These are phyloP conservation scores for Nicotiana attenuata DNA, from an alignment of 257 asterid species.

Conservation along the genomic window DNA sequence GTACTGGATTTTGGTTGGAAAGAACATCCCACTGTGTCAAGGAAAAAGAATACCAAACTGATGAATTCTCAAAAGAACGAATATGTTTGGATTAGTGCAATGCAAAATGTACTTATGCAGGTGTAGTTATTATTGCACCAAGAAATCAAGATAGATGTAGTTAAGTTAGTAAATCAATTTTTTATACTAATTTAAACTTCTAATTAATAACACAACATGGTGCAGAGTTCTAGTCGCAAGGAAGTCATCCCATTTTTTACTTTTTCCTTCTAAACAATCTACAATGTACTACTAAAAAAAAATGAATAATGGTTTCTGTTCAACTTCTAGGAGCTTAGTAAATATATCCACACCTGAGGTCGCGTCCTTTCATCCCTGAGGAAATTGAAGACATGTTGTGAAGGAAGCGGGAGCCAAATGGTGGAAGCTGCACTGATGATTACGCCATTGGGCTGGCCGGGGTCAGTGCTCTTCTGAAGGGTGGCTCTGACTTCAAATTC, in stretches of 20 bases:
- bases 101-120: neutral
- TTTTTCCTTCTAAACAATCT: no score
- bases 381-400: slow-evolving; percentile 61
- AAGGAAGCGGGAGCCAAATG: slow-evolving; percentile 79
- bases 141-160: no score
- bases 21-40: slow-evolving; percentile 86
- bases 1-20: slow-evolving; percentile 79
- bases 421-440: slow-evolving; percentile 94
- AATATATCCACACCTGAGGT: slow-evolving; percentile 50
- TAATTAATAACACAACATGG: no score
- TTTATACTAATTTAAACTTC: no score
- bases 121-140: no score
- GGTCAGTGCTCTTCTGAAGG: slow-evolving; percentile 58
- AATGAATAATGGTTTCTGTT: neutral
- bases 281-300: neutral
- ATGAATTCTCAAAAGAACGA: neutral
- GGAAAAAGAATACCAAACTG: neutral
- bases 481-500: slow-evolving; percentile 82
- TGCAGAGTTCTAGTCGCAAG: no score
- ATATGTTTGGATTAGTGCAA: neutral
- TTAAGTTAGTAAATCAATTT: no score
- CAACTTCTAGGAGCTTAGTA: neutral
- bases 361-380: slow-evolving; percentile 72
- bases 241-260: no score
- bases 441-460: slow-evolving; percentile 80